Evolutionary conservation across 441 rosid genomes (phyloP), one percentile per base, ranked within the genome.

Genomic region (Theobroma grandiflorum): DNA sequence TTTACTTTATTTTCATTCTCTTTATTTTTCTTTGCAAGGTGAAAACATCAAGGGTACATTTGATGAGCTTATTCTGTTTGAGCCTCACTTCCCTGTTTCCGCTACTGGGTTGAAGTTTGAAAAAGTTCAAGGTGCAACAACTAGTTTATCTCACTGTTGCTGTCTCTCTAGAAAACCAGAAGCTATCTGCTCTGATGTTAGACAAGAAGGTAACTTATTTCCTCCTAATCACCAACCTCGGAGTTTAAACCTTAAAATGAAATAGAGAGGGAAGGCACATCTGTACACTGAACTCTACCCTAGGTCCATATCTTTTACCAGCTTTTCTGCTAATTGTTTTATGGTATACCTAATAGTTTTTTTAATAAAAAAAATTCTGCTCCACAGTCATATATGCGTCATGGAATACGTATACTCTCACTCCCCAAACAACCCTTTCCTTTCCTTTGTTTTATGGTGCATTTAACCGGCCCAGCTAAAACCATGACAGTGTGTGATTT

Each of bases 311-410:
- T 67, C 72, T 67, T 67, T 42, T 67, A 8, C 16, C 50, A 67
- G 20, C 72, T 33, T 67, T 16, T 14, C 55, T 50, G 55, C 49
- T 67, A 69, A 69, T 69, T 69, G 57, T 47, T 69, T 69, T 45
- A 22, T 45, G 50, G 4, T 67, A 9, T 40, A 50, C 4, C 55
- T 53, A 53, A 4, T 53, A 26, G 31, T 64, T 6, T 35, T 33
- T 14, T 64, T 6, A 64, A 37, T 37, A 14, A 66, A 42, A 4
- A 1, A 2, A 4, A 8, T 67, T 42, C 18, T 67, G 57, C 57
- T 69, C 26, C 20, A 52, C 57, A 12, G 40, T 47, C 42, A 31
- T 26, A 70, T 15, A 47, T 15, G 38, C 57, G 59, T 70, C 74
- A 49, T 31, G 42, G 59, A 31, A 33, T 70, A 70, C 59, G 40